phyloP scores from a whole-genome alignment of 441 rosid genomes.

The Manihot esculenta region DNA sequence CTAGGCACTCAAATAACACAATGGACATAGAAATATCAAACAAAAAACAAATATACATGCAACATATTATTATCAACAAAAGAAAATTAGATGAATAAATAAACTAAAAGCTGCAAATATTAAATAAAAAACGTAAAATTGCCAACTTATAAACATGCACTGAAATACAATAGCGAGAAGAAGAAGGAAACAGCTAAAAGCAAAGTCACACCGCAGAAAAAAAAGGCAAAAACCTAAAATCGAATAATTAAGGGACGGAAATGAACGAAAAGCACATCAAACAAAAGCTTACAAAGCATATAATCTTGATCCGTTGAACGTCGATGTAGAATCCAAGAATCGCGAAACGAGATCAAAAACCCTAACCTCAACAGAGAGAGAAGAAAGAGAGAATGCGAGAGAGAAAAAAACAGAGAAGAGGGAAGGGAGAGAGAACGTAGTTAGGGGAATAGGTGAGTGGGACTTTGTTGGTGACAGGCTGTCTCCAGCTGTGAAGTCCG shows the following conservation, averaged over 20 bases:
- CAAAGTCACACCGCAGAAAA: slow-evolving; percentile 4
- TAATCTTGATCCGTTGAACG: slow-evolving; percentile 52
- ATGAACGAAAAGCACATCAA: slow-evolving; percentile 25
- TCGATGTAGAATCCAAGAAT: slow-evolving; percentile 28
- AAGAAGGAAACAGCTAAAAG: slow-evolving; percentile 9
- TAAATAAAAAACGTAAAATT: not conserved
- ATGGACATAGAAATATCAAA: not conserved
- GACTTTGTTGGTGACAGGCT: slow-evolving; percentile 99
- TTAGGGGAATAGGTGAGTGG: slow-evolving; percentile 63
- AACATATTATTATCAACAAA: not conserved
- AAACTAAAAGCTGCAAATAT: not conserved
- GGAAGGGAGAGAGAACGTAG: slow-evolving; percentile 32
- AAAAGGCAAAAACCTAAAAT: slow-evolving; percentile 9
- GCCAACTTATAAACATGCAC: slow-evolving; percentile 11
- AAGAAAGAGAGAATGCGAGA: slow-evolving; percentile 6
- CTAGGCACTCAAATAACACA: slow-evolving; percentile 11
- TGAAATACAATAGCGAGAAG: not conserved
- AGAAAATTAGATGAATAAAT: not conserved
- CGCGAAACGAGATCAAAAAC: slow-evolving; percentile 43
- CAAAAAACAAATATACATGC: not conserved
- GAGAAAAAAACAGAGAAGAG: not conserved
- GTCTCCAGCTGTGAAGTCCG: slow-evolving; percentile 92
- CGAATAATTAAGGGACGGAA: slow-evolving; percentile 6
- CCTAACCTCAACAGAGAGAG: slow-evolving; percentile 32
- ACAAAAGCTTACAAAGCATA: slow-evolving; percentile 56